Base-by-base conservation (phyloP, 177 flowering plant species). In the Telopea speciosissima region DNA sequence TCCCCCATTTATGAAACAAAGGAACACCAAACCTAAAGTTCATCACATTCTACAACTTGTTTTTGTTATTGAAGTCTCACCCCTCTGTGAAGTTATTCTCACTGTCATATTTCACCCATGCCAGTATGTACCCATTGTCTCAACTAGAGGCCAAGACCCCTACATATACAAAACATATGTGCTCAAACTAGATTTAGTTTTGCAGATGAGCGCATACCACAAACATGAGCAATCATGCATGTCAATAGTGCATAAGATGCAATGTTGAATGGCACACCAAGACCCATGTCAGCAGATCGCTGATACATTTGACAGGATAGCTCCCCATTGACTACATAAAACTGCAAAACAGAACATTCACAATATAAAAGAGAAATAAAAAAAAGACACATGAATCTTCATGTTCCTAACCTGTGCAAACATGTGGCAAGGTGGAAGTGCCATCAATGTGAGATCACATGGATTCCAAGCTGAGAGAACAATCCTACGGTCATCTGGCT, bases 361-460 rank as follows among this genome's bases (percentile, higher is more conserved):
- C 16, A 60, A 72, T 59, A 31, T 52, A 49, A 49, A 3, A 21
- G 21, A 23, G 3, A 23, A 56, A 19, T 89, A 26, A 65, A 56
- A 69, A 28, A 44, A 44, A 44, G 13, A 8, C 13, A 40, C 33
- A 28, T 22, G 13, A 36, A 60, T 9, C 24, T 17, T 1, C n/a
- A 7, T 44, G 59, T 58, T 28, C 44, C 76, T 23, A 73, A 90
- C 98, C 91, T 94, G 99, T 17, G 98, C 90, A 83, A 90, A 89
- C 97, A 93, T 90, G 85, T 95, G 98, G 81, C 98, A 95, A 49
- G 98, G 99, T 62, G 98, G 99, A 69, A 95, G 96, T 21, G 98
- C 99, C 99, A 91, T 93, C 82, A 89, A 69, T 70, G 86, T 89
- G 24, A 91, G 90, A 85, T 93, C 83, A 49, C 94, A 87, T 33